Base-by-base conservation (phyloP, 2,329 filamentous ascomycete genomes). In the Aaosphaeria arxii region DNA sequence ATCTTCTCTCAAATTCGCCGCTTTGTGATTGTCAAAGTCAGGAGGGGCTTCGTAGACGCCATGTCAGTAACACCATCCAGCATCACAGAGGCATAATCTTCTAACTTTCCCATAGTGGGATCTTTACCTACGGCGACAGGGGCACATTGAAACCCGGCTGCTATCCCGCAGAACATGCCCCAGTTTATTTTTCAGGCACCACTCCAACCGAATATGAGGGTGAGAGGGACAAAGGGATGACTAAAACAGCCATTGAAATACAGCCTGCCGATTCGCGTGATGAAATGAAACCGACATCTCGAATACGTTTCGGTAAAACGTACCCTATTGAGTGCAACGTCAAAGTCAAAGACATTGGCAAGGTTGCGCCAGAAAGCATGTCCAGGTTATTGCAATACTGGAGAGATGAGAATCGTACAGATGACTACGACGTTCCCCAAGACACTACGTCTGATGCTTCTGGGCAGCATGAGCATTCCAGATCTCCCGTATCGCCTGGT, bases 311-410 rank as follows among this genome's bases (percentile, higher is more conserved):
- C 33, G 66, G 64, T 2, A 74, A 75, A n/a, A 40, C 32, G 1
- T 60, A 71, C 50, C 70, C 69, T 0, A 68, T 77, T 29, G 70
- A 77, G 44, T 69, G 70, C 54, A 75, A 76, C 43, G 58, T 74
- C 32, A 75, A 71, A 46, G 70, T 74, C 4, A 69, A 71, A 31
- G 63, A 72, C 3, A 63, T 77, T 11, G 74, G 75, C 0, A 51
- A 48, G 7, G 62, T 76, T 3, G 55, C 53, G 5, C 11, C 45
- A 1, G n/a, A 44, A 4, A 66, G 68, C 5, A 58, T 70, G 50
- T 28, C 38, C 6, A 46, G 40, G 24, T 42, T 64, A 1, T 4
- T 52, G 6, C 13, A 17, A 11, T 61, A 57, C 40, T 59, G 45
- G 43, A 43, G 43, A 28, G 39, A 50, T 30, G 52, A 50, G 33